A percentile compares a stretch with the other conserved stretches of the same genome.
phyloP scores from a whole-genome alignment of 75 land plant genomes.

The Azolla pinnata region DNA sequence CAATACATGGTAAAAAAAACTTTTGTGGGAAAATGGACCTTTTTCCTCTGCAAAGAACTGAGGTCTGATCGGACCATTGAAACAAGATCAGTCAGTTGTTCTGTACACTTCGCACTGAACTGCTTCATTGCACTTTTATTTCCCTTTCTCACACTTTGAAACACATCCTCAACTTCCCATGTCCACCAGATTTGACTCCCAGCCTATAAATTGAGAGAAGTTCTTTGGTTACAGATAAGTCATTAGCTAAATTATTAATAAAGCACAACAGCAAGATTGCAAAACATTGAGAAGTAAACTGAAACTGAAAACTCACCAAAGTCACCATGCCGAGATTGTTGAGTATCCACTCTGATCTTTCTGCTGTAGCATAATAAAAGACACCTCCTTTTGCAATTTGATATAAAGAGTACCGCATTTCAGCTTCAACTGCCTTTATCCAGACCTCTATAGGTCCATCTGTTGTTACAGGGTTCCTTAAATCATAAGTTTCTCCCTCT shows the following conservation, averaged over 20 bases:
- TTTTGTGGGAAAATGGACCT: no score
- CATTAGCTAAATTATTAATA: neutral
- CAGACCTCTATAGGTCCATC: slow-evolving; percentile 28
- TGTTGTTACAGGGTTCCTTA: slow-evolving; percentile 8
- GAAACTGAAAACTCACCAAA: slow-evolving; percentile 11
- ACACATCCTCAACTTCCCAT: slow-evolving; percentile 37
- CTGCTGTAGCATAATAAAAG: slow-evolving; percentile 27
- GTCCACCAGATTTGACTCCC: slow-evolving; percentile 41
- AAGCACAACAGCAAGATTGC: neutral
- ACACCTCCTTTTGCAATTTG: slow-evolving; percentile 29
- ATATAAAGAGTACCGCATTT: slow-evolving; percentile 23
- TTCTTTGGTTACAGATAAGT: neutral
- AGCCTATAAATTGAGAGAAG: slow-evolving; percentile 5
- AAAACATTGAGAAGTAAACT: neutral
- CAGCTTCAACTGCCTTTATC: slow-evolving; percentile 25
- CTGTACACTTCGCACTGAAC: slow-evolving; percentile 24
- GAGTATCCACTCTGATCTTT: slow-evolving; percentile 18
- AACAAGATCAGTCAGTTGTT: slow-evolving; percentile 29
- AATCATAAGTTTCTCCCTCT: slow-evolving; percentile 25
- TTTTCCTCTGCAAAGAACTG: slow-evolving; percentile 25
- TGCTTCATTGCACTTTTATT: slow-evolving; percentile 34
- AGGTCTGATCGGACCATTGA: slow-evolving; percentile 29
- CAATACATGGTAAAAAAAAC: no score
- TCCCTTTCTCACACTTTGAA: slow-evolving; percentile 17
- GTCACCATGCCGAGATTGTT: slow-evolving; percentile 31